Evolutionary conservation across 2,329 filamentous ascomycete species (phyloP).

Genomic region (Talaromyces sp.): DNA sequence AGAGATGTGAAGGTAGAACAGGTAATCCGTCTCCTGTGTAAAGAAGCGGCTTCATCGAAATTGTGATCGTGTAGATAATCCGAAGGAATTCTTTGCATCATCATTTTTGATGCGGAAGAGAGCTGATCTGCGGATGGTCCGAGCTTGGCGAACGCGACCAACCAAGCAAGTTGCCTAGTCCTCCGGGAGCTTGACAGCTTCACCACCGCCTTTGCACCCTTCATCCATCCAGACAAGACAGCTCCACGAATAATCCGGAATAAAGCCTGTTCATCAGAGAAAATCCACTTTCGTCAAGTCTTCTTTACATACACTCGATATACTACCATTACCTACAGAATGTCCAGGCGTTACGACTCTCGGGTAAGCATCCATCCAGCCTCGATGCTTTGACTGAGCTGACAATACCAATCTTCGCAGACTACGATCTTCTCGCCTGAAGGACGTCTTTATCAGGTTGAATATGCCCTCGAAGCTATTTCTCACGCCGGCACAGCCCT

Average conservation of each 20-base stretch:
- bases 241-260: slow-evolving; percentile 7
- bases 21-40: neutral
- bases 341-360: slow-evolving; percentile 98
- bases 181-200: slow-evolving; percentile 32
- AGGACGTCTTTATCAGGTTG: slow-evolving; percentile 96
- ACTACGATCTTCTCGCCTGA: slow-evolving; percentile 99
- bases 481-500: slow-evolving; percentile 96
- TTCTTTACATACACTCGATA: neutral
- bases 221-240: slow-evolving; percentile 17
- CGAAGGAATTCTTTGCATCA: slow-evolving; percentile 9
- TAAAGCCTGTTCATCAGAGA: slow-evolving; percentile 1
- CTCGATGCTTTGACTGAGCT: slow-evolving; percentile 26
- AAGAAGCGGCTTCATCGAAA: neutral
- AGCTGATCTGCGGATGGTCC: slow-evolving; percentile 32
- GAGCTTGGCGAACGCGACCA: slow-evolving; percentile 41
- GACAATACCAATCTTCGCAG: slow-evolving; percentile 48
- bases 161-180: slow-evolving; percentile 37
- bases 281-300: neutral
- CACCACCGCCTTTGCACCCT: slow-evolving; percentile 16
- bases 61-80: neutral
- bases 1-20: neutral
- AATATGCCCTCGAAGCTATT: slow-evolving; percentile 98
- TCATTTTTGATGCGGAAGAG: slow-evolving; percentile 21
- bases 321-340: slow-evolving; percentile 44
- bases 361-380: slow-evolving; percentile 56